Evolutionary conservation across 345 rosid species (phyloP).

Genomic region (Euphorbia lathyris): DNA sequence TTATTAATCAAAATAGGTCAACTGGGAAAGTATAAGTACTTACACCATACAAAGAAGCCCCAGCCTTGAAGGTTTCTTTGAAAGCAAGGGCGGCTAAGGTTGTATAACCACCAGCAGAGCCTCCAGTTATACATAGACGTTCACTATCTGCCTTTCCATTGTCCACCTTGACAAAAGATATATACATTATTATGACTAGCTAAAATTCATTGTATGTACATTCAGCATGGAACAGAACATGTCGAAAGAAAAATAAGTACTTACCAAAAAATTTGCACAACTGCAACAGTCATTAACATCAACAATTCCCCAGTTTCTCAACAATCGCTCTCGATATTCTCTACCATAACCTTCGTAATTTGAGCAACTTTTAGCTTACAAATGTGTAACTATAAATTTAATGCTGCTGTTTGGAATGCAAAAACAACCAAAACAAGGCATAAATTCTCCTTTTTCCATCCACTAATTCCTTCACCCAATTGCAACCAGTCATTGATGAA

Average conservation of each 20-base stretch:
- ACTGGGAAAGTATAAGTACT: slow-evolving; percentile 26
- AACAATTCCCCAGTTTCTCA: slow-evolving; percentile 79
- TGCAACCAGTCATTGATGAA: not conserved
- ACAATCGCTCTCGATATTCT: slow-evolving; percentile 84
- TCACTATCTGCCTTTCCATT: slow-evolving; percentile 66
- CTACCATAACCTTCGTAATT: slow-evolving; percentile 78
- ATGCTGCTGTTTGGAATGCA: too few species aligned
- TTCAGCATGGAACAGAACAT: not conserved
- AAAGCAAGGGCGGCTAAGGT: slow-evolving; percentile 93
- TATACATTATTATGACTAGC: slow-evolving; percentile 4
- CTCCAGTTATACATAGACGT: slow-evolving; percentile 91
- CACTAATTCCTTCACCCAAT: not conserved
- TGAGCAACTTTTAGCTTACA: slow-evolving; percentile 1
- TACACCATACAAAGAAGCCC: slow-evolving; percentile 90
- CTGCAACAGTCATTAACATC: slow-evolving; percentile 96
- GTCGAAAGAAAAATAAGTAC: not conserved
- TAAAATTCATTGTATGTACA: not conserved
- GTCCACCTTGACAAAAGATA: slow-evolving; percentile 54
- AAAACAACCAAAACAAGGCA: not conserved
- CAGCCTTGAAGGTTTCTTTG: slow-evolving; percentile 81
- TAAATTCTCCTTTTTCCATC: not conserved
- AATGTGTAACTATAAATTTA: slow-evolving; percentile 1
- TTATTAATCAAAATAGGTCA: not conserved
- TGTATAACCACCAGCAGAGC: slow-evolving; percentile 97
- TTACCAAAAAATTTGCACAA: slow-evolving; percentile 88